Conservation (phyloP, 2,329 filamentous ascomycete genomes). For the Aspergillus ruber region DNA sequence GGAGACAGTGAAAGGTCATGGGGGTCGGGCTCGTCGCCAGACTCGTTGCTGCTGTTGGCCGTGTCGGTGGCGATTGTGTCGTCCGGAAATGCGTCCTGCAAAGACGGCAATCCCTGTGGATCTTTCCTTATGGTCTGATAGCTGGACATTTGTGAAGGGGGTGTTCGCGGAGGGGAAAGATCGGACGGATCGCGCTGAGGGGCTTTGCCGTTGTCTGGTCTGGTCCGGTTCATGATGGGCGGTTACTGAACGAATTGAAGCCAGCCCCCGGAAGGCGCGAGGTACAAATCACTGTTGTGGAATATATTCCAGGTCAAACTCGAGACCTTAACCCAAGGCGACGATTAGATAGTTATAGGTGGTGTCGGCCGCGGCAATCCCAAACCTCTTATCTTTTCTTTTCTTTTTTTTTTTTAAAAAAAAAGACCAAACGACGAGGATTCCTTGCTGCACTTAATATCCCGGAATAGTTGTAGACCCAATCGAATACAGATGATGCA, state of each 20-base stretch:
- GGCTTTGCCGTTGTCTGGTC: slow-evolving; percentile 14
- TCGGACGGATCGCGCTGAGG: slow-evolving; percentile 21
- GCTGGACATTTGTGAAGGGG: slow-evolving; percentile 29
- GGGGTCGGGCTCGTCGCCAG: slow-evolving; percentile 36
- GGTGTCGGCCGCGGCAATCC: neutral
- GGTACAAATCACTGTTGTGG: no score
- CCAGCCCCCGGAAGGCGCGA: no score
- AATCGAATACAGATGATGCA: neutral
- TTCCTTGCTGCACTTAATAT: neutral
- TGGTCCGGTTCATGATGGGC: slow-evolving; percentile 9
- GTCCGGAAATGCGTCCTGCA: slow-evolving; percentile 37
- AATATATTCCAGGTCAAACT: no score
- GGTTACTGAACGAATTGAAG: slow-evolving; percentile 4
- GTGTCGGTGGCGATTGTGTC: slow-evolving; percentile 27
- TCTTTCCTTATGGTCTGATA: slow-evolving; percentile 24
- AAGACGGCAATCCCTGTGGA: slow-evolving; percentile 25
- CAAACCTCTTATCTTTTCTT: neutral
- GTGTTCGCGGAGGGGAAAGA: slow-evolving; percentile 36
- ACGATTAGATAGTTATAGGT: no score
- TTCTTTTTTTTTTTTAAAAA: no score
- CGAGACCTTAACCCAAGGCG: no score
- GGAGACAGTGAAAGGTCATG: slow-evolving; percentile 81
- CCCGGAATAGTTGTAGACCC: neutral
- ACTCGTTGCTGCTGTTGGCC: slow-evolving; percentile 27
- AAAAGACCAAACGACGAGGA: neutral